A percentile compares a stretch with the other conserved stretches of the same genome.
phyloP scores from a whole-genome alignment of 208 protist genomes.

The Novymonas esmeraldas region DNA sequence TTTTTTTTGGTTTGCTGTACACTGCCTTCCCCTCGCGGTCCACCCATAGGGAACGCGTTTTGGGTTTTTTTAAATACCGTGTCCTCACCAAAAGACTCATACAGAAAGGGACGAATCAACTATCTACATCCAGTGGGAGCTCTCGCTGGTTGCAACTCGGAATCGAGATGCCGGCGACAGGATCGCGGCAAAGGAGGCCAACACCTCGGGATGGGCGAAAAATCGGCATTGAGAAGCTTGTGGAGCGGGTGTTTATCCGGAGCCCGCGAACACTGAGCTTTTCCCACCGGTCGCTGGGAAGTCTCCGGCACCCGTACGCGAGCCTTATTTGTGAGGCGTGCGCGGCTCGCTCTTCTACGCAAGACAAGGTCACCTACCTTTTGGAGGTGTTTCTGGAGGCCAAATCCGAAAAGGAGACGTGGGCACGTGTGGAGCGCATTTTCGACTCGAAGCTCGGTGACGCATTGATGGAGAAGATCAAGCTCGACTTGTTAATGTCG shows the following conservation, averaged over 20 bases:
- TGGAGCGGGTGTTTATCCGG: slow-evolving; percentile 71
- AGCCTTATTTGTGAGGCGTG: slow-evolving; percentile 45
- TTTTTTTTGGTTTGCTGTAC: too few species aligned
- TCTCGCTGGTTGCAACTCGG: background rate
- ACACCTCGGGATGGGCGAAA: slow-evolving; percentile 26
- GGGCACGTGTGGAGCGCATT: slow-evolving; percentile 52
- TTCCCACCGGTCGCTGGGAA: slow-evolving; percentile 64
- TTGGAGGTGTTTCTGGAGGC: slow-evolving; percentile 56
- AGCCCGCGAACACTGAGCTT: slow-evolving; percentile 64
- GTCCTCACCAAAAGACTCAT: too few species aligned
- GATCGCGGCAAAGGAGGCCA: background rate
- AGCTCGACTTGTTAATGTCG: slow-evolving; percentile 43
- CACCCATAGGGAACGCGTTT: too few species aligned
- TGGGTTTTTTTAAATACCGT: too few species aligned
- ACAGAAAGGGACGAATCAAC: background rate
- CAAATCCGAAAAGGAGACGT: slow-evolving; percentile 52
- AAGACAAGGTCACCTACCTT: slow-evolving; percentile 40
- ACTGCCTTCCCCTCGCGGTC: too few species aligned
- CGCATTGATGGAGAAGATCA: slow-evolving; percentile 56
- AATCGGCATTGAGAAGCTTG: slow-evolving; percentile 47
- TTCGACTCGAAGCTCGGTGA: slow-evolving; percentile 75
- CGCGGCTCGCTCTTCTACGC: slow-evolving; percentile 13
- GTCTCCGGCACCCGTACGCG: slow-evolving; percentile 72
- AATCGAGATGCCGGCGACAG: background rate
- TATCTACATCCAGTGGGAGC: too few species aligned